Base-by-base conservation (phyloP, 108 stramenopile genomes). In the Asterionellopsis glacialis region DNA sequence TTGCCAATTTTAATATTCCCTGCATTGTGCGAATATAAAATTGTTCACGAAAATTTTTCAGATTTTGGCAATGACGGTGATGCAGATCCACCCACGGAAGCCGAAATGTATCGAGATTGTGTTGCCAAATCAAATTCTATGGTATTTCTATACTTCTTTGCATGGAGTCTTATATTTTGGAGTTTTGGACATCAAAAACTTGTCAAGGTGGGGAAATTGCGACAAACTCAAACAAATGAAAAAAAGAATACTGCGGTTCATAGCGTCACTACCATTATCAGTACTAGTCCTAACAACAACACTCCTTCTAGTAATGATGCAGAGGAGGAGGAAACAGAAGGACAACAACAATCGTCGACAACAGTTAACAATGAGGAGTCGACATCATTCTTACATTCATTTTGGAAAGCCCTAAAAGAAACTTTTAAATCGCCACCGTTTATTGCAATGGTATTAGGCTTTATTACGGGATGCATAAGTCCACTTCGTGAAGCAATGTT, bases 1-100 rank as follows among this genome's bases (percentile, higher is more conserved):
- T 56, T 88, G 40, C 88, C 88, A 1, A 83, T 89, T 59, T 41
- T 89, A 50, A 76, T 89, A 33, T 89, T 89, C 63, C 88, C 88
- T 11, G 72, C 78, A 28, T 70, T 89, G 1, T 89, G 88, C 59
- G 88, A 89, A 59, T 85, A 76, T 63, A 52, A 71, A 7, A 79
- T 84, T 4, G 81, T 89, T 11, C 66, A 83, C 41, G 69, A 84
- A 62, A 67, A 65, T 19, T 84, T 77, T 58, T 58, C 54, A 18
- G 68, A 68, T 11, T 64, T 49, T 2, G 33, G n/a, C n/a, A n/a
- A 33, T 33, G 33, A 24, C 33, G 5, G 7, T 5, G 33, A 33
- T 33, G 33, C n/a, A n/a, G 28, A 41, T 55, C 42, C 25, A 41
- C 40, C 13, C 45, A 25, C 42, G n/a, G 23, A 21, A 9, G 59